These are phyloP conservation scores for Amylocarpus encephaloides DNA, from an alignment of 2,329 filamentous ascomycete species.

Conservation along the genomic window DNA sequence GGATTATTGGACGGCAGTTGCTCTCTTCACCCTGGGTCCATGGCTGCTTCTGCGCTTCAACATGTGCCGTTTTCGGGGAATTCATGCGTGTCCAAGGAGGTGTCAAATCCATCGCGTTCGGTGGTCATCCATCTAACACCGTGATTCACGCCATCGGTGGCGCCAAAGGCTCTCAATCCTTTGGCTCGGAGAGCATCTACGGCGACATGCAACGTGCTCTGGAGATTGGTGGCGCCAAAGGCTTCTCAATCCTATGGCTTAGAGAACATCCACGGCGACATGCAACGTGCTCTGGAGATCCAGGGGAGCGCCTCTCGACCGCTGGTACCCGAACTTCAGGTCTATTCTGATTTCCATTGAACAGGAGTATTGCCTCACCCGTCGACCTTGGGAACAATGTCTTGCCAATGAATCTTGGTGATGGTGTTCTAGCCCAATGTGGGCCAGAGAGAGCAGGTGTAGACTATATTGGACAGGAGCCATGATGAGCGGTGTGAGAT, in stretches of 20 bases:
- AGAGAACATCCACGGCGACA: slow-evolving; percentile 17
- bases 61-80: slow-evolving; percentile 52
- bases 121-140: slow-evolving; percentile 46
- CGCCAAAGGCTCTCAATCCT: slow-evolving; percentile 48
- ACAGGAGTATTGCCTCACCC: slow-evolving; percentile 28
- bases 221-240: too few species aligned
- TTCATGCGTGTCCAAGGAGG: slow-evolving; percentile 46
- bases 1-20: background rate
- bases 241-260: slow-evolving; percentile 19
- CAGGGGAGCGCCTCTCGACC: slow-evolving; percentile 8
- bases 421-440: slow-evolving; percentile 50
- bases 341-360: slow-evolving; percentile 11
- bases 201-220: slow-evolving; percentile 14
- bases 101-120: slow-evolving; percentile 51
- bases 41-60: slow-evolving; percentile 53
- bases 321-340: slow-evolving; percentile 14
- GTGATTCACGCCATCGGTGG: slow-evolving; percentile 61
- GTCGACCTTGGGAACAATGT: slow-evolving; percentile 39
- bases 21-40: background rate
- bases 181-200: slow-evolving; percentile 17
- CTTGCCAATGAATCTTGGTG: slow-evolving; percentile 26
- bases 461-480: slow-evolving; percentile 51
- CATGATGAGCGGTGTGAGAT: slow-evolving; percentile 45
- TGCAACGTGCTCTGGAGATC: slow-evolving; percentile 11
- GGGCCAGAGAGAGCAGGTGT: slow-evolving; percentile 55